These are phyloP conservation scores for Rhamnella rubrinervis DNA, from an alignment of 331 rosid genomes.

Conservation along the genomic window DNA sequence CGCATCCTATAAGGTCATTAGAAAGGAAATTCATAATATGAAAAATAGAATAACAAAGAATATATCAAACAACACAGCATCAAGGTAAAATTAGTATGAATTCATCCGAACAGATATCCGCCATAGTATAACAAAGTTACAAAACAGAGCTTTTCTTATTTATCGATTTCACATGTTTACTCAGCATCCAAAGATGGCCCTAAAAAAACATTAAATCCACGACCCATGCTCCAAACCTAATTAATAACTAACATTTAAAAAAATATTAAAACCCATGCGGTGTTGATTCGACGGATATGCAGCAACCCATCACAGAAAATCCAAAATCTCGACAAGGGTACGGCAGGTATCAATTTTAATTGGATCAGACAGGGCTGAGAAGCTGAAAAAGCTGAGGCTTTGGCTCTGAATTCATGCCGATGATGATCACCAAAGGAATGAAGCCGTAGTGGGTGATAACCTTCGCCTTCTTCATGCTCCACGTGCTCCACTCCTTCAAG, in stretches of 20 bases:
- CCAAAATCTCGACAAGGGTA: neutral
- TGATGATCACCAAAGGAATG: conserved; percentile 77
- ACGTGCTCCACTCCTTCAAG: conserved; percentile 78
- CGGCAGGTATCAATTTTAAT: neutral
- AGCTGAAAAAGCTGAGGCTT: conserved; percentile 88
- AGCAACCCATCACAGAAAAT: conserved; percentile 23
- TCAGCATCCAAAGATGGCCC: no score
- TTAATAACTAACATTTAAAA: neutral
- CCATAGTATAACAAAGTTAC: no score
- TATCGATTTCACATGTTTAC: no score
- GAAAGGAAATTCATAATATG: no score
- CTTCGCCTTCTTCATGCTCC: conserved; percentile 75
- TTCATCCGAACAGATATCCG: no score
- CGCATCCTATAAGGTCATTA: no score
- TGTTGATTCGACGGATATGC: conserved; percentile 33
- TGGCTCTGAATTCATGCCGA: conserved; percentile 96
- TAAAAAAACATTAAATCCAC: no score
- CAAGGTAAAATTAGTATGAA: no score
- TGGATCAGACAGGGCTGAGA: conserved; percentile 82
- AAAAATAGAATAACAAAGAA: no score
- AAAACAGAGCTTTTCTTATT: no score
- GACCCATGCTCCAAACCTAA: no score
- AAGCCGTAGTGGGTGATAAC: conserved; percentile 86
- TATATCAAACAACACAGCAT: no score
- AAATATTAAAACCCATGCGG: conserved; percentile 1